phyloP scores from a whole-genome alignment of 148 eudicot genomes.

The Simmondsia chinensis region DNA sequence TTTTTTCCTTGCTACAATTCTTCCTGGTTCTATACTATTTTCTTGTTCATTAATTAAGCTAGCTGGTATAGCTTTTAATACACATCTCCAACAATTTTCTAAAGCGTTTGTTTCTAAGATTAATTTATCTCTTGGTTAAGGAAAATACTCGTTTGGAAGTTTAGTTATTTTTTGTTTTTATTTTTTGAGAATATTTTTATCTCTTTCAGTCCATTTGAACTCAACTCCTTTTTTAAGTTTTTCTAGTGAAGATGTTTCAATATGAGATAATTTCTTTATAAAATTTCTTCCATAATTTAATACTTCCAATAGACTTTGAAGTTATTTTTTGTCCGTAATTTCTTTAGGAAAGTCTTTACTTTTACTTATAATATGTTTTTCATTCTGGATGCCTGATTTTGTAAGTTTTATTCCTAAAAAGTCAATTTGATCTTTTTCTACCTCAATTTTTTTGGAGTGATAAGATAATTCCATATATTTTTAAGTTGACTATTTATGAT shows the following conservation, averaged over 20 bases:
- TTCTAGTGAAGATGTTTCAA: background rate
- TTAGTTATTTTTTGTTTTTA: too few relatives aligned
- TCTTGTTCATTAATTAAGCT: too few relatives aligned
- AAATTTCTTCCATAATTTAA: constrained; percentile 1
- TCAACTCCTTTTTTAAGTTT: background rate
- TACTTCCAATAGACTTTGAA: background rate
- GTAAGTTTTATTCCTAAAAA: background rate
- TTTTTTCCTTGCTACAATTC: too few relatives aligned
- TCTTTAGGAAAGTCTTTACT: background rate
- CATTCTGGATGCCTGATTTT: background rate
- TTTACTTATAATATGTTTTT: background rate
- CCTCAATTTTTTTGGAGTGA: background rate
- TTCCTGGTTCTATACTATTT: too few relatives aligned
- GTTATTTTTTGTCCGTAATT: background rate
- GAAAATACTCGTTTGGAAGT: background rate
- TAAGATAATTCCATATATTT: background rate
- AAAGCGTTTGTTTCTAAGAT: too few relatives aligned
- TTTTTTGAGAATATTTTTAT: background rate
- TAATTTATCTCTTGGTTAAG: background rate
- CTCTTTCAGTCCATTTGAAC: background rate
- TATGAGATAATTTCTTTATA: background rate
- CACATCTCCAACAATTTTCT: too few relatives aligned
- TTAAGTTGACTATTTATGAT: background rate
- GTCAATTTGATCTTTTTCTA: background rate
- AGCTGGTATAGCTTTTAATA: too few relatives aligned